Percentiles rank a stretch among this genome's conserved stretches.
Evolutionary conservation across 345 rosid genomes (phyloP).

Genomic region (Populus pruinosa): DNA sequence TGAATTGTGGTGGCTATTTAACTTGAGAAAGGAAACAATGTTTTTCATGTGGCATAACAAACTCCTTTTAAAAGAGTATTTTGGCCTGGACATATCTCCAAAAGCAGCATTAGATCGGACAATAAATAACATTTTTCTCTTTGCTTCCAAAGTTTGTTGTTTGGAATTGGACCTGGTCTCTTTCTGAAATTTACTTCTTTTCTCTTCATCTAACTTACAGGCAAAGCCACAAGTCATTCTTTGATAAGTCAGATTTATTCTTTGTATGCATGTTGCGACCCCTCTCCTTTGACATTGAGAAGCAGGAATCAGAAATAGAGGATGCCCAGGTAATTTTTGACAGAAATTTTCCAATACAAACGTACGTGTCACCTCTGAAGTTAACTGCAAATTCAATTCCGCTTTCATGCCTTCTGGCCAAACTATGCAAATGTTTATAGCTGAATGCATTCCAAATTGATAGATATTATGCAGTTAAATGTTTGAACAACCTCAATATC

Average conservation of each 20-base stretch:
- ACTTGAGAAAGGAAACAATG: neutral
- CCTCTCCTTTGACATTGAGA: constrained; percentile 54
- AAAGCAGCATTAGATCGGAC: neutral
- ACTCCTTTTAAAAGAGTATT: neutral
- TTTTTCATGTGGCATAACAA: neutral
- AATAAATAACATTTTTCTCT: neutral
- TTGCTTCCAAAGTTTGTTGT: neutral
- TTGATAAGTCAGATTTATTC: constrained; percentile 74
- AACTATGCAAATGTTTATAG: neutral
- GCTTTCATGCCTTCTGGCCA: neutral
- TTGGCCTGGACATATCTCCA: neutral
- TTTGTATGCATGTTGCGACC: constrained; percentile 79
- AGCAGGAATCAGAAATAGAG: constrained; percentile 72
- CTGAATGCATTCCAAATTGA: neutral
- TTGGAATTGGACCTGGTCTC: neutral
- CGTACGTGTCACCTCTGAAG: neutral
- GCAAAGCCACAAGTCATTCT: constrained; percentile 69
- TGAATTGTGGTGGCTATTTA: neutral
- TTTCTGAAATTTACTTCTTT: neutral
- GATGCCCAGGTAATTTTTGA: constrained; percentile 56
- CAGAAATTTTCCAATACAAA: neutral
- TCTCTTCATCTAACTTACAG: constrained; percentile 29
- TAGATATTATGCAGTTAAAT: neutral
- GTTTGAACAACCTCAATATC: neutral
- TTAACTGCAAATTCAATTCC: neutral